Evolutionary conservation across 805 yeast genomes (phyloP), one percentile per base, ranked within the genome.

Genomic region (Saccharomycopsis malanga): DNA sequence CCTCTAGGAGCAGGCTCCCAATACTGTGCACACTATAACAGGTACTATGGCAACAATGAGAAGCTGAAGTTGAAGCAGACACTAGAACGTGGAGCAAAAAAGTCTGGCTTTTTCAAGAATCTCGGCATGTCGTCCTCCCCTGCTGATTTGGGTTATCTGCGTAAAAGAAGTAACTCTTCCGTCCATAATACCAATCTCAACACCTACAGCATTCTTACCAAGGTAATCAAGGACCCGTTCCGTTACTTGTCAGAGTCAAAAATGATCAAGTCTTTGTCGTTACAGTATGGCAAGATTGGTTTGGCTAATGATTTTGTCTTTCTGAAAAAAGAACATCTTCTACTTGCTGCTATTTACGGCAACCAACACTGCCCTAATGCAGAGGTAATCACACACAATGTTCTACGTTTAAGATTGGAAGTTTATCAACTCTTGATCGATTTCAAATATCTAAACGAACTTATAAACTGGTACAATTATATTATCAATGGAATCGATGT

Each of bases 401-500:
- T 34, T 18, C 10, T 20, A 12, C 15, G 44, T 17, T 29, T 52
- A 17, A 24, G 55, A 18, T 29, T 52, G n/a, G 55, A 52, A 22
- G 30, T 40, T 22, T 49, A 39, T 35, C 55, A 52, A 37, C 29
- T 52, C 15, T 24, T 49, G 4, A 34, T 52, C 4, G 32, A 49
- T 42, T 52, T 52, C 42, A 52, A 52, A 15, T 46, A 39, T 40
- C 22, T 52, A 17, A 49, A 49, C 35, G 49, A 45, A 21, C 29
- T 49, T 12, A 32, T 45, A 10, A 42, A n/a, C 25, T 49, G 43
- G 49, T 74, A 86, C 49, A 72, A 76, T 57, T 80, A 79, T 39
- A 50, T 93, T 15, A 76, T 77, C 46, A 74, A 80, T 9, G 97
- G 93, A 1, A 81, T 82, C 43, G 93, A 85, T 55, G 76, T 89